Evolutionary conservation across 2,329 filamentous ascomycete genomes (phyloP), one percentile per base, ranked within the genome.

Genomic region (Aspergillus chevalieri): DNA sequence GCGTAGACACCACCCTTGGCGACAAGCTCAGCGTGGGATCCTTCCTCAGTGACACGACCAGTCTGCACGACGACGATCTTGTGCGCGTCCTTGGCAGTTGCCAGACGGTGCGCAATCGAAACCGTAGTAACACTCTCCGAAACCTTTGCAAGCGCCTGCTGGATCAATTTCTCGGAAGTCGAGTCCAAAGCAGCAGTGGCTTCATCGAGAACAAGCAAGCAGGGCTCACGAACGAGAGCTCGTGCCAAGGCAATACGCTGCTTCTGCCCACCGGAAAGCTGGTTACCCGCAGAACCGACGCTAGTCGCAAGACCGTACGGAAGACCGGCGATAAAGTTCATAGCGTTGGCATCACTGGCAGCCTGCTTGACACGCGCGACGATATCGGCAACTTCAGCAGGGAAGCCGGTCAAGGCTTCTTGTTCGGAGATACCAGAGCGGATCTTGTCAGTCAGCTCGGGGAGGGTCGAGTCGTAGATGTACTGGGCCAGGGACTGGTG

Each of bases 201-300:
- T 51, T 70, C 67, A 44, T 70, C 67, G 3, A 70, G 55, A 14
- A 70, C 61, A 3, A 96, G 78, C 61, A 95, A 76, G 70, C 87
- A 89, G 0, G 90, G 90, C 60, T 94, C 85, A 8, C 85, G 89
- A 22, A 95, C 86, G 47, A 95, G 81, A 15, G 89, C 89, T 57
- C 88, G 78, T 3, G 90, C 89, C 65, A 95, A 91, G 5, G 90
- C 88, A 61, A 95, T 92, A 55, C 91, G 86, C 69, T 96, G 91
- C 68, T 94, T 81, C 65, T 95, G 89, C 0, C 90, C 90, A 0
- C 88, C 88, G 44, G 63, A 66, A 30, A 67, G 44, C 34, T 61
- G 61, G 12, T 57, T 61, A 14, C 63, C 65, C 2, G 53, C 50
- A 6, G 54, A 52, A 3, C 65, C 65, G 12, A 66, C 14, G 85